Evolutionary conservation across 305 asterid species (phyloP).

Genomic region (Ruellia speciosa): DNA sequence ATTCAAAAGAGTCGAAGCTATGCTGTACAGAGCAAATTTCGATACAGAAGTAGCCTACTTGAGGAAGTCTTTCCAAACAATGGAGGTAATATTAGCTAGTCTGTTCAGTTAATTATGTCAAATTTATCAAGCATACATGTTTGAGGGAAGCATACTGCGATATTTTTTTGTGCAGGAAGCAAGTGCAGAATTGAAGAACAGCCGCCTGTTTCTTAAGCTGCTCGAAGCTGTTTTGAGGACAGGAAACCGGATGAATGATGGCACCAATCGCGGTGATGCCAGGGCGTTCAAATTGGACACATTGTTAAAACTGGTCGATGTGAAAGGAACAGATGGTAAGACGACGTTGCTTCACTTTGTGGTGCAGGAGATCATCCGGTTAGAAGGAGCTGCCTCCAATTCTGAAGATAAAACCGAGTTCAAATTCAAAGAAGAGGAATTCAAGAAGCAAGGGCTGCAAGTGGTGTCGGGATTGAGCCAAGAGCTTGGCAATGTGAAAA

Average conservation of each 20-base stretch:
- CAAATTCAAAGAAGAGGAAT: constrained; percentile 50
- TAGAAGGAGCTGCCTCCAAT: constrained; percentile 50
- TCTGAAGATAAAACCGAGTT: constrained; percentile 23
- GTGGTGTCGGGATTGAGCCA: constrained; percentile 69
- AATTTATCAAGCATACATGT: no score
- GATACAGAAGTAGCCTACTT: constrained; percentile 70
- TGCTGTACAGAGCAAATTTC: constrained; percentile 85
- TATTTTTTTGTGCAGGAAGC: constrained; percentile 49
- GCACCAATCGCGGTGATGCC: constrained; percentile 90
- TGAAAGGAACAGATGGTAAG: constrained; percentile 90
- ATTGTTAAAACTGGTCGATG: constrained; percentile 64
- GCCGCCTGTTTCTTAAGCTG: constrained; percentile 81
- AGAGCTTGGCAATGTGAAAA: constrained; percentile 67
- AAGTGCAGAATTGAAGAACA: constrained; percentile 74
- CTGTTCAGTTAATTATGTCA: not conserved
- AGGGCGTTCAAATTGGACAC: constrained; percentile 87
- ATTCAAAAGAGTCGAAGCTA: constrained; percentile 78
- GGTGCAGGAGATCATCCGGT: constrained; percentile 82
- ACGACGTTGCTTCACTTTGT: constrained; percentile 94
- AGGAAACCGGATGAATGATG: constrained; percentile 90
- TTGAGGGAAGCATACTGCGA: not conserved
- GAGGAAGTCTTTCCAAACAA: constrained; percentile 63
- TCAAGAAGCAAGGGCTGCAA: constrained; percentile 68
- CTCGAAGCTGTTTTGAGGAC: constrained; percentile 86
- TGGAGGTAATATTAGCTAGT: constrained; percentile 47